These are phyloP conservation scores for Yamagishiella unicocca DNA, from an alignment of 139 green algal species.

Conservation along the genomic window DNA sequence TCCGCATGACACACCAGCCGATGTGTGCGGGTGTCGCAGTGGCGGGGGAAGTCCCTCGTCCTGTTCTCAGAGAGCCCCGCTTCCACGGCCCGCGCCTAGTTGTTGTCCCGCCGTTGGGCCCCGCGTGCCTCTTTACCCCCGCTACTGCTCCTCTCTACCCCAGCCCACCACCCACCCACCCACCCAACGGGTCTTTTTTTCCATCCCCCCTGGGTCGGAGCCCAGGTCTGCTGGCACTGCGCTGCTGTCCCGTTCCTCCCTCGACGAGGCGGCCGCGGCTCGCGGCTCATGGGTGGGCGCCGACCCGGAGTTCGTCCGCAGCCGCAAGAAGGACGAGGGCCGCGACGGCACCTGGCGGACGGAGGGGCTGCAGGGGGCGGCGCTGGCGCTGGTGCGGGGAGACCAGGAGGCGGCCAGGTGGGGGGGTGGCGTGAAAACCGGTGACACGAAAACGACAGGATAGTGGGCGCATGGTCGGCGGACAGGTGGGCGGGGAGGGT, in stretches of 20 bases:
- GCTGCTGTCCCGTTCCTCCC: too few species aligned
- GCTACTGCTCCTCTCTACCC: background rate
- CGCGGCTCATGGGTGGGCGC: conserved; percentile 56
- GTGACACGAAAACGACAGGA: too few species aligned
- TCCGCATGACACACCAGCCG: too few species aligned
- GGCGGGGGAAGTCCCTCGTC: too few species aligned
- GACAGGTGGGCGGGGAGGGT: background rate
- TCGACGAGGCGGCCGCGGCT: conserved; percentile 9
- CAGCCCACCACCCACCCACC: background rate
- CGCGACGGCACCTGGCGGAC: conserved; percentile 79
- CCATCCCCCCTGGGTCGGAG: background rate
- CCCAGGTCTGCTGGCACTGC: too few species aligned
- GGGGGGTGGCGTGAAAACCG: background rate
- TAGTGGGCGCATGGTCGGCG: too few species aligned
- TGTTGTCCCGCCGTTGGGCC: too few species aligned
- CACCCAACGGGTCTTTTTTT: background rate
- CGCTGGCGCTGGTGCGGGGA: conserved; percentile 73
- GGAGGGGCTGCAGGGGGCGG: conserved; percentile 61
- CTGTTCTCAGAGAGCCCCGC: too few species aligned
- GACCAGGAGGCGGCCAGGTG: conserved; percentile 76
- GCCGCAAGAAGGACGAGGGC: conserved; percentile 81
- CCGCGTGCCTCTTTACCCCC: too few species aligned
- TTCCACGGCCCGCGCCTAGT: too few species aligned
- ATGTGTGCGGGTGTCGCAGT: too few species aligned
- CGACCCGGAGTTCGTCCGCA: conserved; percentile 81